Base-by-base conservation (phyloP, 2,329 filamentous ascomycete genomes). In the Exophiala calicioides region DNA sequence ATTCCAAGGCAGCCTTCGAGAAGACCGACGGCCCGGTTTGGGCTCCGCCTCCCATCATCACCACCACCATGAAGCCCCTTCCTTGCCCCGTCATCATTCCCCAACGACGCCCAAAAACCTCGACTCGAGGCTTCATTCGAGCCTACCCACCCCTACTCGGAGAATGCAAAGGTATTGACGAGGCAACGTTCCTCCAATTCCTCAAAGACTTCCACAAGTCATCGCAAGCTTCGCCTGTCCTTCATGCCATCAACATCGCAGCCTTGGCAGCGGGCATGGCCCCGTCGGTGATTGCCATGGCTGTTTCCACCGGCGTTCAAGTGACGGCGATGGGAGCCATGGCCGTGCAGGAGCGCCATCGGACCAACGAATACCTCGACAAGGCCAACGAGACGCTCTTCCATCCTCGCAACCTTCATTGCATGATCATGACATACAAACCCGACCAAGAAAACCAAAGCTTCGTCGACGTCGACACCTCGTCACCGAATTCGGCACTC, bases 371-470 rank as follows among this genome's bases (percentile, higher is more conserved):
- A 0, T 82, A 79, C 57, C 68, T 84, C 6, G 71, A 80, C 52
- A 64, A 66, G 21, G 68, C 79, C 53, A 83, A 83, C 54, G 66
- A 72, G 6, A 67, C 75, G 4, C 72, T 80, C 47, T 84, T 82
- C 60, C 69, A 68, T 32, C 79, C 80, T 0, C 70, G 69, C 1
- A 79, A 79, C 0, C 66, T 82, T 0, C 77, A 74, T 60, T 73
- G 69, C 45, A 64, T 78, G 10, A 66, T 84, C 19, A 71, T 82
- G 63, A 74, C 74, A 1, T 80, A 68, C 63, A 73, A 73, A 36
- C 71, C 74, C 3, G 36, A 39, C 6, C 21, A 21, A 15, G 18
- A 19, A 12, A 62, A 73, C 16, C 12, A 27, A n/a, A 24, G 15
- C 3, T 2, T 39, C 13, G 15, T 27, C 12, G 21, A 39, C 19